These are phyloP conservation scores for Puccinia hordei DNA, from an alignment of 1,284 basidiomycete species.

Conservation along the genomic window DNA sequence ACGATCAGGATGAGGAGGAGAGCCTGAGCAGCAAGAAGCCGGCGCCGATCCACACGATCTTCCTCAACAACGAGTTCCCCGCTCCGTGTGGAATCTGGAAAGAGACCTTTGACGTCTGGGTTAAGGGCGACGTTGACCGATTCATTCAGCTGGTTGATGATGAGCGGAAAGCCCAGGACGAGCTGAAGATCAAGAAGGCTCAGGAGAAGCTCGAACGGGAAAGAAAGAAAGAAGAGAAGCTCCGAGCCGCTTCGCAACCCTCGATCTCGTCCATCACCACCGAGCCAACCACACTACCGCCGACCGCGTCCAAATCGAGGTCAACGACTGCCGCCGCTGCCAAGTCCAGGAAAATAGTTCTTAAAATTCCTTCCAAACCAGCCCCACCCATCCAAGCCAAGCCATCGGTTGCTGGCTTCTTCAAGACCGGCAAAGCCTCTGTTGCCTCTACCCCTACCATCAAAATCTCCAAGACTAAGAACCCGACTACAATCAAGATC, in stretches of 20 bases:
- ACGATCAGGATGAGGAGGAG: constrained; percentile 55
- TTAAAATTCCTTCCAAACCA: background rate
- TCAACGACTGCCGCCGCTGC: background rate
- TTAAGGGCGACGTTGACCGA: constrained; percentile 81
- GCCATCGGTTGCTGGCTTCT: constrained; percentile 25
- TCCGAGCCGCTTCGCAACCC: background rate
- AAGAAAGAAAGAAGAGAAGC: constrained; percentile 35
- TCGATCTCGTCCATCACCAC: background rate
- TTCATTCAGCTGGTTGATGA: constrained; percentile 65
- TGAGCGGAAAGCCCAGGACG: constrained; percentile 23
- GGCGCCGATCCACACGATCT: constrained; percentile 70
- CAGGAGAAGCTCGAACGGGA: constrained; percentile 41
- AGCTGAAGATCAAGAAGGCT: constrained; percentile 23
- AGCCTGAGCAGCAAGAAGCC: constrained; percentile 56
- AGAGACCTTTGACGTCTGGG: constrained; percentile 86
- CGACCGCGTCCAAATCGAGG: background rate
- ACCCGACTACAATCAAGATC: background rate
- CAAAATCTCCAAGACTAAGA: background rate
- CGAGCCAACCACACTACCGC: background rate
- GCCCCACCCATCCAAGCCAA: background rate
- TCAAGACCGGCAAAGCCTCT: constrained; percentile 35
- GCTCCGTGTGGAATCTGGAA: constrained; percentile 82
- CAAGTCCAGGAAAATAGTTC: background rate
- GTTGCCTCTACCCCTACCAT: background rate
- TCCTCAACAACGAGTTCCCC: constrained; percentile 87